phyloP scores from a whole-genome alignment of 371 early-diverging fungal genomes.

The Agmasoma carcini region DNA sequence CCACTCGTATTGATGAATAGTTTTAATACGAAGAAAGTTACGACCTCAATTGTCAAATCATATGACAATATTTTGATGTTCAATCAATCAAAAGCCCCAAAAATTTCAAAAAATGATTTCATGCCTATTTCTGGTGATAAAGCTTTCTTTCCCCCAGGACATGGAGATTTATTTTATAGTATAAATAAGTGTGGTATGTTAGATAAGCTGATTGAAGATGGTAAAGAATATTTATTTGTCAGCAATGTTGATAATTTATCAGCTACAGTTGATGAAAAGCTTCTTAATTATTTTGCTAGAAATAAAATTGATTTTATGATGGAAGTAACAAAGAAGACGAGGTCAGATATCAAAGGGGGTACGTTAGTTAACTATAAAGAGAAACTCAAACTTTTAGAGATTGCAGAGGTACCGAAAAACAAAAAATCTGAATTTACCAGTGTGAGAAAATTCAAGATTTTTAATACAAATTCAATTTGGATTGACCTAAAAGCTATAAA shows the following conservation, averaged over 20 bases:
- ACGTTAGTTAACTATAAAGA: slow-evolving; percentile 92
- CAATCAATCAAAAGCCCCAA: slow-evolving; percentile 85
- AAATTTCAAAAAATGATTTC: slow-evolving; percentile 77
- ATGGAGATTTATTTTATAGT: slow-evolving; percentile 91
- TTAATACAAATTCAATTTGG: slow-evolving; percentile 99
- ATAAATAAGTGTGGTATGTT: slow-evolving; percentile 77
- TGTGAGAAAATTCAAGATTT: slow-evolving; percentile 96
- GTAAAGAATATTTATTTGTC: slow-evolving; percentile 94
- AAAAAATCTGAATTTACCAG: slow-evolving; percentile 88
- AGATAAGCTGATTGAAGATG: slow-evolving; percentile 76
- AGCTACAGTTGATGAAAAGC: slow-evolving; percentile 80
- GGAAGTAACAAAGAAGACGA: slow-evolving; percentile 98
- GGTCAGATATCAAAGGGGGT: slow-evolving; percentile 98
- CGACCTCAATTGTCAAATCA: slow-evolving; percentile 81
- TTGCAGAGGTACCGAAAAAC: slow-evolving; percentile 92
- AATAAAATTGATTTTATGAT: slow-evolving; percentile 81
- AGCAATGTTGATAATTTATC: slow-evolving; percentile 98
- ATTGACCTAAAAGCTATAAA: slow-evolving; percentile 81
- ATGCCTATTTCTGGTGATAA: slow-evolving; percentile 61
- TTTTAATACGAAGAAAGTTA: slow-evolving; percentile 93
- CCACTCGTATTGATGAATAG: slow-evolving; percentile 98
- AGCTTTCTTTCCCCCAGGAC: slow-evolving; percentile 88
- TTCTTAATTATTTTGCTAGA: slow-evolving; percentile 73
- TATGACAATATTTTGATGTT: slow-evolving; percentile 80
- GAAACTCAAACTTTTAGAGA: slow-evolving; percentile 77